A percentile compares a stretch with the other conserved stretches of the same genome.
These are phyloP conservation scores for Myochromella boudieri DNA, from an alignment of 768 basidiomycete species.

Conservation along the genomic window DNA sequence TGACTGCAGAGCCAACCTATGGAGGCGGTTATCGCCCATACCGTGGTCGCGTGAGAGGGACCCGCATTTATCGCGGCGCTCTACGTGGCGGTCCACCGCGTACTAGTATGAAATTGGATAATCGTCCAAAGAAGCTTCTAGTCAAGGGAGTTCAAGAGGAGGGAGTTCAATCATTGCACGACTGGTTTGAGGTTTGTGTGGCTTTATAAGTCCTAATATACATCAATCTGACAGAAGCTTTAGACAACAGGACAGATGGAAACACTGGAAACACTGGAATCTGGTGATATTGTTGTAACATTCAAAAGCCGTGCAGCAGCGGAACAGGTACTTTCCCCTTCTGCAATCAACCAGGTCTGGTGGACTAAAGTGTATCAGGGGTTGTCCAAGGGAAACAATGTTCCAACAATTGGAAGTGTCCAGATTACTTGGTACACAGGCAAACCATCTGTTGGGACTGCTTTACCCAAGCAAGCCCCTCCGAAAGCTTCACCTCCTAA, in stretches of 20 bases:
- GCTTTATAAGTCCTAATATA: neutral
- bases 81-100: constrained; percentile 68
- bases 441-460: constrained; percentile 20
- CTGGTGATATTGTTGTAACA: constrained; percentile 59
- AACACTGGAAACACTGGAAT: constrained; percentile 52
- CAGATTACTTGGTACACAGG: constrained; percentile 67
- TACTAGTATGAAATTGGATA: constrained; percentile 85
- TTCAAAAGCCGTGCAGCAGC: constrained; percentile 75
- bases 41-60: constrained; percentile 65
- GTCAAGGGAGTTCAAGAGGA: constrained; percentile 64
- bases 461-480: constrained; percentile 20
- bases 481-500: constrained; percentile 16
- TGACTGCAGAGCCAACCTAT: constrained; percentile 36
- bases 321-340: constrained; percentile 56
- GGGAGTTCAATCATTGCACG: constrained; percentile 58
- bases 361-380: constrained; percentile 41
- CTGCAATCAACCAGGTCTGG: neutral
- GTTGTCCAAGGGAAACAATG: constrained; percentile 66
- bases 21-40: constrained; percentile 60
- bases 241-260: constrained; percentile 75
- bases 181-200: constrained; percentile 77
- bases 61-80: constrained; percentile 58
- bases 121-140: constrained; percentile 78
- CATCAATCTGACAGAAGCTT: constrained; percentile 4
- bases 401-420: constrained; percentile 65